Conservation (phyloP, 768 basidiomycete genomes). For the Mycena rosella region DNA sequence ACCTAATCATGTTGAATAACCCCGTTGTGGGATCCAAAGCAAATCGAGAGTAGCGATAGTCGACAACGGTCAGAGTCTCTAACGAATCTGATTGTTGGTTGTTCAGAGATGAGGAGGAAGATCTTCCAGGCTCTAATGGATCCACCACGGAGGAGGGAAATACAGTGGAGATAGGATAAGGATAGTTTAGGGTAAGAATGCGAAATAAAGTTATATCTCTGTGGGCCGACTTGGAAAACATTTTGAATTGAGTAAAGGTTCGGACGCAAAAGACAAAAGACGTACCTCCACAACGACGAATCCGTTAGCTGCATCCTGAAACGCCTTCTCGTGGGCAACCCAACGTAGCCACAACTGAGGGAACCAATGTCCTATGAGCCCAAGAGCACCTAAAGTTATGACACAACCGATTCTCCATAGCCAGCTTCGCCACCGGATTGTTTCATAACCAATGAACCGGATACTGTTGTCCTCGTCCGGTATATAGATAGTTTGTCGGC, state of each 20-base stretch:
- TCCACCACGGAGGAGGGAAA: constrained; percentile 64
- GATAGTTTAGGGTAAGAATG: constrained; percentile 75
- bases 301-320: constrained; percentile 75
- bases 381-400: constrained; percentile 77
- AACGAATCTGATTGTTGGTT: constrained; percentile 10
- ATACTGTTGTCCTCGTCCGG: constrained; percentile 92
- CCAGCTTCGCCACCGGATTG: constrained; percentile 68
- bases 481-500: constrained; percentile 87
- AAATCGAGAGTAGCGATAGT: constrained; percentile 95
- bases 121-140: constrained; percentile 38
- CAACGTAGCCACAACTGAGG: constrained; percentile 92
- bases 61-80: constrained; percentile 71
- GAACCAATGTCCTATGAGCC: constrained; percentile 92
- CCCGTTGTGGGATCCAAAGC: constrained; percentile 88
- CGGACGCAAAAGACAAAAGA: constrained; percentile 32
- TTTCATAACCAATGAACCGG: constrained; percentile 89
- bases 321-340: constrained; percentile 87
- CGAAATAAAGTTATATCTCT: constrained; percentile 86
- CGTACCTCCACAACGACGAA: constrained; percentile 93
- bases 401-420: constrained; percentile 82
- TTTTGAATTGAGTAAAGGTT: constrained; percentile 30
- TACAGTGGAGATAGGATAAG: constrained; percentile 83
- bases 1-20: constrained; percentile 87
- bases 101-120: constrained; percentile 7
- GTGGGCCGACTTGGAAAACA: constrained; percentile 78